Evolutionary conservation across 208 protist species (phyloP), one percentile per base, ranked within the genome.

Genomic region (Trypanosoma brucei): DNA sequence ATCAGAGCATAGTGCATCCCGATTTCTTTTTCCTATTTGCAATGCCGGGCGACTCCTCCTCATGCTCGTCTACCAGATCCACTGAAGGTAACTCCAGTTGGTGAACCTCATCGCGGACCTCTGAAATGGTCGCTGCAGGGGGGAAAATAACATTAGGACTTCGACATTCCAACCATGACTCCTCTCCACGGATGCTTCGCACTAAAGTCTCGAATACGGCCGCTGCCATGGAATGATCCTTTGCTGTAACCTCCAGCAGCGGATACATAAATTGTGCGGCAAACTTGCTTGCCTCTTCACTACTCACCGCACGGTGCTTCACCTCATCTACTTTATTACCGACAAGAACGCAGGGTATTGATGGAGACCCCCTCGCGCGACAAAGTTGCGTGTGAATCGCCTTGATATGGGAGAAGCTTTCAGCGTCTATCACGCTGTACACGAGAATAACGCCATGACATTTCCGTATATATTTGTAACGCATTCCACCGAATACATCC

Each of bases 401-500:
- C 5, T 79, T 68, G 8, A 83, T 61, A 2, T 87, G 68, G 31
- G 72, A 54, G 72, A 96, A 92, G 56, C 87, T 89, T 13, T 79
- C 74, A 1, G 73, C 59, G 56, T 93, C 84, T 8, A 81, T 86
- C 46, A 92, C 76, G 68, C 74, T 84, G 62, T 93, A 92, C 34
- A 93, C 74, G 31, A 92, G 59, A 7, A 89, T 60, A 44, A 88
- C 83, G 8, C 68, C 83, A 13, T 80, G 46, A 1, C 80, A 79
- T 40, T 80, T 79, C 42, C 57, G 46, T 36, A 87, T 56, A 53
- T 84, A 80, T 36, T 74, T 69, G 39, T 83, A 71, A 9, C 76
- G 79, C 70, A 98, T 65, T 0, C 75, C 69, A n/a, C 70, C 62
- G 72, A 97, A 96, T 11, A 87, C 78, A 63, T 98, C 95, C 68